These are phyloP conservation scores for Ophiostoma populinum DNA, from an alignment of 2,329 filamentous ascomycete genomes.

Conservation along the genomic window DNA sequence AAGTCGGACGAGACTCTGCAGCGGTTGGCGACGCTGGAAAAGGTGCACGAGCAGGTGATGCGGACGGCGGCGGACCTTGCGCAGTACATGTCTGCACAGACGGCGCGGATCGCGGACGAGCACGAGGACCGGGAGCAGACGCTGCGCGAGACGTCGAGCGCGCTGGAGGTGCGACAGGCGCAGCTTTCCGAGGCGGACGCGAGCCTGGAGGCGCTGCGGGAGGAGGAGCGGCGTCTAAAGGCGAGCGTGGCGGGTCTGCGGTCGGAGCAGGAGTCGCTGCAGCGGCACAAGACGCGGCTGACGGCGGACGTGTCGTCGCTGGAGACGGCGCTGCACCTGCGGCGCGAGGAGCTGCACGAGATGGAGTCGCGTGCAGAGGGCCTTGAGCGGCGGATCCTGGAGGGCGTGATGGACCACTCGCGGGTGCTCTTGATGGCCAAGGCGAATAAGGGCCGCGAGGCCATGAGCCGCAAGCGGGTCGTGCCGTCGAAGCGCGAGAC, in stretches of 20 bases:
- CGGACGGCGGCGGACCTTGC: conserved; percentile 71
- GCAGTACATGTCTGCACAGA: conserved; percentile 63
- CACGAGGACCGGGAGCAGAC: conserved; percentile 64
- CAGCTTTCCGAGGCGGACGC: conserved; percentile 46
- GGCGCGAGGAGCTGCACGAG: conserved; percentile 74
- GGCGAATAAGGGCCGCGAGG: conserved; percentile 32
- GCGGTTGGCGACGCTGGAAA: conserved; percentile 68
- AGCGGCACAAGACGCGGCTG: conserved; percentile 61
- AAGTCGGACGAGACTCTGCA: conserved; percentile 48
- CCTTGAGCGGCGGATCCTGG: conserved; percentile 80
- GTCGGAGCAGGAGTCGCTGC: conserved; percentile 57
- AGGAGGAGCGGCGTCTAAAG: conserved; percentile 35
- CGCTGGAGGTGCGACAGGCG: conserved; percentile 58
- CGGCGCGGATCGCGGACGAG: conserved; percentile 55
- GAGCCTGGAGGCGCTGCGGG: conserved; percentile 28
- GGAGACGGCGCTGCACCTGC: conserved; percentile 75
- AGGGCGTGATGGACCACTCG: conserved; percentile 92
- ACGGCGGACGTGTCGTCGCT: conserved; percentile 77
- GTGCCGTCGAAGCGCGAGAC: conserved; percentile 25
- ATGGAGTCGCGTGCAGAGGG: conserved; percentile 84
- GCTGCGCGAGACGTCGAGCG: conserved; percentile 60
- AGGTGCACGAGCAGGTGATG: conserved; percentile 77
- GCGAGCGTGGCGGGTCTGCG: conserved; percentile 42
- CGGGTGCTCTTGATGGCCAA: conserved; percentile 72
- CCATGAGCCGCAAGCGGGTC: conserved; percentile 41